These are phyloP conservation scores for Balakata baccata DNA, from an alignment of 345 rosid genomes.

Conservation along the genomic window DNA sequence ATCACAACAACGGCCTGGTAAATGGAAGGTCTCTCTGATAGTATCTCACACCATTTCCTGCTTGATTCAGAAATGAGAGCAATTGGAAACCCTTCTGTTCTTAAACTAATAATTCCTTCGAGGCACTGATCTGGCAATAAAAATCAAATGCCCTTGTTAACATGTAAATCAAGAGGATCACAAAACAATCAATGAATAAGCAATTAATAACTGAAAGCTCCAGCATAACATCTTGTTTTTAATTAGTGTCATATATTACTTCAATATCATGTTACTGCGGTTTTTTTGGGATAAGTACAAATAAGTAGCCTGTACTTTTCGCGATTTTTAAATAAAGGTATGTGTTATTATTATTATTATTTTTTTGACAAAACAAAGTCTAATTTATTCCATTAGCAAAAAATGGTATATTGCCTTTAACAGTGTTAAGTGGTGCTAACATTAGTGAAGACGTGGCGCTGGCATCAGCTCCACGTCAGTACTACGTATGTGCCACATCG, in stretches of 20 bases:
- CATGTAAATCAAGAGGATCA: conserved; percentile 24
- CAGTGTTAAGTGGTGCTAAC: no score
- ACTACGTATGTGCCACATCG: no score
- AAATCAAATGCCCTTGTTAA: conserved; percentile 39
- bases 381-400: no score
- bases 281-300: no score
- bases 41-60: conserved; percentile 21
- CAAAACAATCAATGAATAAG: conserved; percentile 13
- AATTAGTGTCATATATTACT: no score
- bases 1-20: conserved; percentile 2
- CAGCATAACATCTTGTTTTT: background rate
- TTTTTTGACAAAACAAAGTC: no score
- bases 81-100: conserved; percentile 28
- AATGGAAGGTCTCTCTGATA: conserved; percentile 15
- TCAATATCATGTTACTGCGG: background rate
- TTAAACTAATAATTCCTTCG: conserved; percentile 23
- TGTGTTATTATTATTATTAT: no score
- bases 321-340: no score
- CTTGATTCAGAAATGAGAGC: conserved; percentile 17
- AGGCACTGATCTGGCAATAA: conserved; percentile 29
- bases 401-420: no score
- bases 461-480: no score
- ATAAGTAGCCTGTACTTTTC: no score
- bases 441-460: no score
- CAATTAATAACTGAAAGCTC: background rate